These are phyloP conservation scores for Keithomyces neogunnii DNA, from an alignment of 2,329 filamentous ascomycete species.

Conservation along the genomic window DNA sequence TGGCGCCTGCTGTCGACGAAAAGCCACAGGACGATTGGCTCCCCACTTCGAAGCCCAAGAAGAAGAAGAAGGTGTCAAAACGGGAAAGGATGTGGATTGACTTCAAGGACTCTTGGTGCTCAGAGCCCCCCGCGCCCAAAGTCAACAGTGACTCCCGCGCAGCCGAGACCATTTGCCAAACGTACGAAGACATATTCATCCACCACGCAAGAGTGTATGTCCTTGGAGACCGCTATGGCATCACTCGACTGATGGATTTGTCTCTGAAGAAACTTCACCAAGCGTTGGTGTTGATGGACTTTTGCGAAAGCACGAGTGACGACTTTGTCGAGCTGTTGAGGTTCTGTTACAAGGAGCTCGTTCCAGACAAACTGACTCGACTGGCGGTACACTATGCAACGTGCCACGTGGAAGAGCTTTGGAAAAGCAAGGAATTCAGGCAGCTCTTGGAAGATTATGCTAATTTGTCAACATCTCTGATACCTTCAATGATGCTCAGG, in stretches of 20 bases:
- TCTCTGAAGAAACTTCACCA: constrained; percentile 6
- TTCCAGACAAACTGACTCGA: too few species aligned
- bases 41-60: background rate
- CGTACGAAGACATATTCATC: constrained; percentile 4
- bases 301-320: background rate
- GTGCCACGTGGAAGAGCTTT: too few species aligned
- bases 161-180: background rate
- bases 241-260: constrained; percentile 3
- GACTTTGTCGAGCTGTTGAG: too few species aligned
- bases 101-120: background rate
- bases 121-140: background rate
- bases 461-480: too few species aligned
- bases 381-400: too few species aligned
- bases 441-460: too few species aligned
- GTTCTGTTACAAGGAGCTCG: too few species aligned
- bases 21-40: background rate
- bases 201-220: constrained; percentile 6
- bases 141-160: background rate
- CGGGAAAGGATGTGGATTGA: background rate
- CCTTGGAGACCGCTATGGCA: constrained; percentile 8
- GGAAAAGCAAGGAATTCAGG: too few species aligned
- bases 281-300: background rate
- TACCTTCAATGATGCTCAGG: too few species aligned
- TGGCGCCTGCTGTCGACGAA: background rate
- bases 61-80: background rate